Conservation (phyloP, 768 basidiomycete genomes). For the Heimioporus sp. region DNA sequence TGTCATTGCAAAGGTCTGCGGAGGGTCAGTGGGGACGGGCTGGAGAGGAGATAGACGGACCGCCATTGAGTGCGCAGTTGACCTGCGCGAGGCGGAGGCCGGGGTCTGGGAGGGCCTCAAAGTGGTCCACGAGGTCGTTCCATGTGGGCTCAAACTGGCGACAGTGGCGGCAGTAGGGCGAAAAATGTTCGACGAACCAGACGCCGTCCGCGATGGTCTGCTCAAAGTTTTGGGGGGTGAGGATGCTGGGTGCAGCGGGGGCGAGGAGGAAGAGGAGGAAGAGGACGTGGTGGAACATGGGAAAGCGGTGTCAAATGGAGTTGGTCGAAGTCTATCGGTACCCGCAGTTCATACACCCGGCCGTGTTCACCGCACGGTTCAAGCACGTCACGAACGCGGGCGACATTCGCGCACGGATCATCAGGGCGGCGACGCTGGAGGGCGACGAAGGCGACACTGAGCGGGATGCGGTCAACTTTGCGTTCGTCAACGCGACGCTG, state of each 20-base stretch:
- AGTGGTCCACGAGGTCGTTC: constrained; percentile 60
- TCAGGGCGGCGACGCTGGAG: constrained; percentile 60
- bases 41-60: constrained; percentile 38
- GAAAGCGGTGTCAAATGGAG: constrained; percentile 13
- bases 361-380: constrained; percentile 66
- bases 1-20: constrained; percentile 76
- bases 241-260: constrained; percentile 27
- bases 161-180: constrained; percentile 85
- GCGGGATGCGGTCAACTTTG: constrained; percentile 81
- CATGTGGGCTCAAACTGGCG: constrained; percentile 78
- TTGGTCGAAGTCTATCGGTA: constrained; percentile 57
- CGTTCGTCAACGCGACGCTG: constrained; percentile 83
- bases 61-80: constrained; percentile 75
- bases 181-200: constrained; percentile 77
- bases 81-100: constrained; percentile 73
- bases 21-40: background rate
- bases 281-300: background rate
- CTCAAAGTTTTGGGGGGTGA: constrained; percentile 63
- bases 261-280: constrained; percentile 30
- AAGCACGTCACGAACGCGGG: constrained; percentile 61
- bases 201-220: constrained; percentile 51
- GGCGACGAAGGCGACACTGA: constrained; percentile 64
- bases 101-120: constrained; percentile 37
- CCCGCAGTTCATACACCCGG: constrained; percentile 46
- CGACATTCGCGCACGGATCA: constrained; percentile 60